These are phyloP conservation scores for Barbarea vulgaris DNA, from an alignment of 345 rosid species.

Conservation along the genomic window DNA sequence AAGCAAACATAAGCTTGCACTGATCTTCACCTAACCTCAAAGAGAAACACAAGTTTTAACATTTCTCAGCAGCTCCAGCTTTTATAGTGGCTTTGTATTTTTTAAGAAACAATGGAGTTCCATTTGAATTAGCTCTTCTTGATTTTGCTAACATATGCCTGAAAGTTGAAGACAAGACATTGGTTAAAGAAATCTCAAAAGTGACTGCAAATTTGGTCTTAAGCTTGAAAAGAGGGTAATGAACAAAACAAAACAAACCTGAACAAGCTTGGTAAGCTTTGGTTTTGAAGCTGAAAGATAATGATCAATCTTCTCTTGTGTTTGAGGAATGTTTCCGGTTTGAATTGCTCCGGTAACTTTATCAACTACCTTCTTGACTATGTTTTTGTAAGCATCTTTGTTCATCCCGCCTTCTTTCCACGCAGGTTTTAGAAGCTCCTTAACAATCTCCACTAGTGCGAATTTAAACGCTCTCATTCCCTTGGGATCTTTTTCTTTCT, in stretches of 20 bases:
- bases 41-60: constrained; percentile 7
- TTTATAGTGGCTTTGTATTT: constrained; percentile 4
- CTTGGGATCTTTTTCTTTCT: constrained; percentile 78
- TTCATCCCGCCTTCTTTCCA: constrained; percentile 95
- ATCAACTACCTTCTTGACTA: constrained; percentile 94
- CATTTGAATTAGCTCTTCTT: constrained; percentile 35
- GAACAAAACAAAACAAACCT: constrained; percentile 52
- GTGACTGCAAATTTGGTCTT: constrained; percentile 9
- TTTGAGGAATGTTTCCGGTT: constrained; percentile 75
- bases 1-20: constrained; percentile 19
- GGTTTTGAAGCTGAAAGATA: constrained; percentile 82
- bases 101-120: constrained; percentile 6
- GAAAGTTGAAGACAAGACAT: constrained; percentile 7
- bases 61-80: constrained; percentile 29
- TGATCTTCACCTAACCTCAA: constrained; percentile 3
- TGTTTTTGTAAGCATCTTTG: constrained; percentile 89
- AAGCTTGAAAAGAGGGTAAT: background rate
- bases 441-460: constrained; percentile 83
- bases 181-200: background rate
- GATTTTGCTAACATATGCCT: constrained; percentile 40
- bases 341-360: constrained; percentile 84
- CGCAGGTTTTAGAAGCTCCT: constrained; percentile 86
- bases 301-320: constrained; percentile 87
- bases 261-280: constrained; percentile 90
- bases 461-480: constrained; percentile 81